These are phyloP conservation scores for Penicillium occitanis DNA, from an alignment of 2,329 filamentous ascomycete genomes.

Conservation along the genomic window DNA sequence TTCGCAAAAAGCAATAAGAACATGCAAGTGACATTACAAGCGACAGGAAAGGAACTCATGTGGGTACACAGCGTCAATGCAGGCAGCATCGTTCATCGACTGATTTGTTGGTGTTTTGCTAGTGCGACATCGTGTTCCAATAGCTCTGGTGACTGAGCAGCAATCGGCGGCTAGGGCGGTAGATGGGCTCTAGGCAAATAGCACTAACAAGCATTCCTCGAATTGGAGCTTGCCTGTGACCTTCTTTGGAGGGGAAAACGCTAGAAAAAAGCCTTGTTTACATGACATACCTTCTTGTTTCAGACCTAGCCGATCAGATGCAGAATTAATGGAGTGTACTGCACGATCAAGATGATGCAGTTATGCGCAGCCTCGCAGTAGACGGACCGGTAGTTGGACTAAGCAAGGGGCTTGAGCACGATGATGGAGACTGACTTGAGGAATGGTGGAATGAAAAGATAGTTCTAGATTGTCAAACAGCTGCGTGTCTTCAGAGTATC, in stretches of 20 bases:
- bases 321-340: not conserved
- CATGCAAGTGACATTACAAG: slow-evolving; percentile 8
- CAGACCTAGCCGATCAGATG: slow-evolving; percentile 3
- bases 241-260: not conserved
- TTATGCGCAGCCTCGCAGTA: not conserved
- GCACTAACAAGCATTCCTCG: not conserved
- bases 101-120: not conserved
- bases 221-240: slow-evolving; percentile 9
- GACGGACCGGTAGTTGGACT: not conserved
- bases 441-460: not conserved
- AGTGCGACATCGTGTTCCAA: not conserved
- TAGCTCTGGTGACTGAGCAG: slow-evolving; percentile 2
- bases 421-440: not conserved
- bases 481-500: not conserved
- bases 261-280: not conserved
- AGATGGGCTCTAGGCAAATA: slow-evolving; percentile 3
- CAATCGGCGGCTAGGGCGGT: slow-evolving; percentile 15
- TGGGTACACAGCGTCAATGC: slow-evolving; percentile 13
- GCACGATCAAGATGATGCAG: not conserved
- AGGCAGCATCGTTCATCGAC: slow-evolving; percentile 12
- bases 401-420: slow-evolving; percentile 16
- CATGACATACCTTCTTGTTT: slow-evolving; percentile 15
- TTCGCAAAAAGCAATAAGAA: slow-evolving; percentile 1
- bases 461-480: not conserved
- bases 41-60: slow-evolving; percentile 11